Evolutionary conservation across 202 grass and related monocot genomes (phyloP).

Genomic region (Tripidium arundinaceum): DNA sequence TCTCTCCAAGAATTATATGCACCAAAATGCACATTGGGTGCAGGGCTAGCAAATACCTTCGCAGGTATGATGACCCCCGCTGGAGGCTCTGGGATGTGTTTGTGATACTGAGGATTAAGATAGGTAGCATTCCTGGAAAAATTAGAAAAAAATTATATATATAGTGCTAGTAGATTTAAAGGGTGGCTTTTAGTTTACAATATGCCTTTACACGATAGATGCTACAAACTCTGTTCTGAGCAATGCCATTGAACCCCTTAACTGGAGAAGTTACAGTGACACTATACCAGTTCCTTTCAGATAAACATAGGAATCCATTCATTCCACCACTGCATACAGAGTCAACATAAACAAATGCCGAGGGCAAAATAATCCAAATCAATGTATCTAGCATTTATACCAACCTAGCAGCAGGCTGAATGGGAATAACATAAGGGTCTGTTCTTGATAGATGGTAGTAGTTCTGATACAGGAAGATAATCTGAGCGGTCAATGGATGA

Average conservation of each 20-base stretch:
- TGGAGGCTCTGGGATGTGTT: slow-evolving; percentile 85
- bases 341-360: slow-evolving; percentile 28
- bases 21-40: slow-evolving; percentile 1
- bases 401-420: slow-evolving; percentile 70
- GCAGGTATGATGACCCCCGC: slow-evolving; percentile 66
- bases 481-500: slow-evolving; percentile 67
- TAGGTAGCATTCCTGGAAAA: slow-evolving; percentile 84
- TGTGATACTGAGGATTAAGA: slow-evolving; percentile 74
- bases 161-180: slow-evolving; percentile 23
- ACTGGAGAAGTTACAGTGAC: slow-evolving; percentile 52
- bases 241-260: slow-evolving; percentile 65
- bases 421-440: slow-evolving; percentile 62
- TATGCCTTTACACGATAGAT: slow-evolving; percentile 18
- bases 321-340: slow-evolving; percentile 63
- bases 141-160: neutral
- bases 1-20: slow-evolving; percentile 14
- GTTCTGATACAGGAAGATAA: slow-evolving; percentile 66
- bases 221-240: slow-evolving; percentile 93
- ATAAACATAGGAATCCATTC: slow-evolving; percentile 96
- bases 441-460: slow-evolving; percentile 40
- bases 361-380: slow-evolving; percentile 33
- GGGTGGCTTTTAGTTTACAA: slow-evolving; percentile 5
- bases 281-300: slow-evolving; percentile 60
- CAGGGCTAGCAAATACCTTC: slow-evolving; percentile 53
- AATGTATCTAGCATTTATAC: slow-evolving; percentile 35